Base-by-base conservation (phyloP, 345 rosid genomes). In the Salix udensis region DNA sequence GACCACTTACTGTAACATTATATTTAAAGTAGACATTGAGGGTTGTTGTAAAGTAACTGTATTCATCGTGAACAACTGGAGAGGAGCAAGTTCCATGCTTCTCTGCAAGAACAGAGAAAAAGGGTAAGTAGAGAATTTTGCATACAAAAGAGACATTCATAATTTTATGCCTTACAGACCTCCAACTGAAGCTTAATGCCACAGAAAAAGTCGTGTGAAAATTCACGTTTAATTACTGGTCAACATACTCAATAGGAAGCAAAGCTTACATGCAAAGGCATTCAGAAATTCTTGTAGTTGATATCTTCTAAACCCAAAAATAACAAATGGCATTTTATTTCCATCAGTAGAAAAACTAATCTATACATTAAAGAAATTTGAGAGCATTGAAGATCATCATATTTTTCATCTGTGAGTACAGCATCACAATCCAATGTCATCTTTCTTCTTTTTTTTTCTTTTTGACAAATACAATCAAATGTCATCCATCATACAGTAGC, bases 61-160 rank as follows among this genome's bases (percentile, higher is more conserved):
- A 89, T 82, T 95, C 97, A 84, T 95, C 97, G 52, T 55, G 77
- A 75, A 84, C n/a, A 69, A 93, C 97, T 68, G 97, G 91, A 84
- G 68, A 84, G 55, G 94, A 89, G 80, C 98, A 95, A 72, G 97
- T 95, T 70, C 98, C 98, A 67, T 95, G 98, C 84, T 91, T 95
- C 92, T 95, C 98, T 95, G 92, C 84, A 85, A 73, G 80, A 80
- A 64, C 58, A 70, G 52, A 53, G 24, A 81, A 76, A 71, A 73
- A 60, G 6, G 68, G 19, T 18, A 76, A 74, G 67, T 62, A 67
- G 24, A 39, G 42, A 31, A 58, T 6, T 37, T 39, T 40, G 42
- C 28, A n/a, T 21, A 26, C 10, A 68, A 10, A 7, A 67, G 60
- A 44, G 7, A 40, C 44, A 40, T 40, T 13, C 44, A 40, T 40